A percentile compares a stretch with the other conserved stretches of the same genome.
Conservation (phyloP, 441 rosid species). For the Raphanus hybrid region DNA sequence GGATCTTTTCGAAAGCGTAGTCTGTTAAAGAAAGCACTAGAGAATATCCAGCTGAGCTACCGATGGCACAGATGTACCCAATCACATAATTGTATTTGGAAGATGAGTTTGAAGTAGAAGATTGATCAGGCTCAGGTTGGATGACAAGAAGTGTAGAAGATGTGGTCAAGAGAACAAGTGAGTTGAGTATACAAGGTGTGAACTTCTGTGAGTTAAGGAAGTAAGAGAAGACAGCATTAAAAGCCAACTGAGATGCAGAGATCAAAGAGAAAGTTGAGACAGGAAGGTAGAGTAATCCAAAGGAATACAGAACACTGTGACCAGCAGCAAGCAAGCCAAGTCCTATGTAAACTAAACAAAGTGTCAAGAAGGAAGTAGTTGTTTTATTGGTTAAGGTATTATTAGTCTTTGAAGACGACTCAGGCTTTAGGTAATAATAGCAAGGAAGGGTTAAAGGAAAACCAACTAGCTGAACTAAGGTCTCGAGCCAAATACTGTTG, state of each 20-base stretch:
- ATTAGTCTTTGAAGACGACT: conserved; percentile 15
- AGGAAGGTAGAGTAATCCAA: conserved; percentile 46
- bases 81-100: conserved; percentile 25
- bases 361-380: conserved; percentile 5
- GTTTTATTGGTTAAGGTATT: conserved; percentile 4
- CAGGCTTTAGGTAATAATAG: conserved; percentile 39
- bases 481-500: conserved; percentile 58
- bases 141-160: conserved; percentile 42
- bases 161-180: conserved; percentile 42
- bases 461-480: conserved; percentile 52
- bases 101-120: conserved; percentile 12
- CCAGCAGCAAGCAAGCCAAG: conserved; percentile 43
- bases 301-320: conserved; percentile 36
- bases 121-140: conserved; percentile 30
- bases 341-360: conserved; percentile 33
- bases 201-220: conserved; percentile 48
- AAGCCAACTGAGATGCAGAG: conserved; percentile 55
- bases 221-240: conserved; percentile 57
- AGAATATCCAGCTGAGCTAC: conserved; percentile 38
- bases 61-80: conserved; percentile 40
- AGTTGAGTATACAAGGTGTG: conserved; percentile 38
- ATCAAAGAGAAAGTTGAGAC: conserved; percentile 47
- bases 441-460: conserved; percentile 50
- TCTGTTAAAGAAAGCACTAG: conserved; percentile 43
- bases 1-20: conserved; percentile 29